phyloP scores from a whole-genome alignment of 2,329 filamentous ascomycete genomes.

The Amauroascus verrucosus region DNA sequence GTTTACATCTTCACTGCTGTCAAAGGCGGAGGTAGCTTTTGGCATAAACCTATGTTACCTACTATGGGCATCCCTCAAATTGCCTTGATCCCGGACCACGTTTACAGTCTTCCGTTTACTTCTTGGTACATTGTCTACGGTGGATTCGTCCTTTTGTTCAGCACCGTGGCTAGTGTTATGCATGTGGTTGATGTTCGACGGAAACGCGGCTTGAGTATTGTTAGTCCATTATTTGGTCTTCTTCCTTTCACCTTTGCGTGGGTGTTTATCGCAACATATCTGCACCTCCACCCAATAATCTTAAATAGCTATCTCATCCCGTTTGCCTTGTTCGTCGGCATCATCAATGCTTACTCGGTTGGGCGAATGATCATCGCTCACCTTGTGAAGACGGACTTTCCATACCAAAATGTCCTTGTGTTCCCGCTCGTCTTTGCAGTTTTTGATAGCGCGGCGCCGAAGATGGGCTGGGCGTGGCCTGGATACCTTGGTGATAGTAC shows the following conservation, averaged over 20 bases:
- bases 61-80: slow-evolving; percentile 58
- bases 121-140: slow-evolving; percentile 92
- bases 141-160: slow-evolving; percentile 67
- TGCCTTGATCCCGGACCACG: slow-evolving; percentile 52
- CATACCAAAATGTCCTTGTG: slow-evolving; percentile 77
- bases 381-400: slow-evolving; percentile 76
- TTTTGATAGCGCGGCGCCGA: slow-evolving; percentile 66
- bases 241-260: slow-evolving; percentile 71
- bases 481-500: slow-evolving; percentile 61
- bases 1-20: slow-evolving; percentile 77
- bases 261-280: slow-evolving; percentile 64
- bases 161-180: slow-evolving; percentile 60
- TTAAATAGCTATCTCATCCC: slow-evolving; percentile 74
- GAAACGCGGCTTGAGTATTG: slow-evolving; percentile 46
- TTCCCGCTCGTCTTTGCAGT: slow-evolving; percentile 70
- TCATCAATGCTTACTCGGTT: slow-evolving; percentile 90
- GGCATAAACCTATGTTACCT: slow-evolving; percentile 71
- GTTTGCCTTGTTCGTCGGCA: slow-evolving; percentile 76
- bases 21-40: slow-evolving; percentile 82
- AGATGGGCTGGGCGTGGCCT: slow-evolving; percentile 63
- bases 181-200: slow-evolving; percentile 79
- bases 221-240: slow-evolving; percentile 61
- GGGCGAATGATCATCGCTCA: slow-evolving; percentile 94
- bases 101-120: slow-evolving; percentile 77
- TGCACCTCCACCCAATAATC: slow-evolving; percentile 76